phyloP scores from a whole-genome alignment of 2,329 filamentous ascomycete species.

The Berkeleyomyces rouxiae region DNA sequence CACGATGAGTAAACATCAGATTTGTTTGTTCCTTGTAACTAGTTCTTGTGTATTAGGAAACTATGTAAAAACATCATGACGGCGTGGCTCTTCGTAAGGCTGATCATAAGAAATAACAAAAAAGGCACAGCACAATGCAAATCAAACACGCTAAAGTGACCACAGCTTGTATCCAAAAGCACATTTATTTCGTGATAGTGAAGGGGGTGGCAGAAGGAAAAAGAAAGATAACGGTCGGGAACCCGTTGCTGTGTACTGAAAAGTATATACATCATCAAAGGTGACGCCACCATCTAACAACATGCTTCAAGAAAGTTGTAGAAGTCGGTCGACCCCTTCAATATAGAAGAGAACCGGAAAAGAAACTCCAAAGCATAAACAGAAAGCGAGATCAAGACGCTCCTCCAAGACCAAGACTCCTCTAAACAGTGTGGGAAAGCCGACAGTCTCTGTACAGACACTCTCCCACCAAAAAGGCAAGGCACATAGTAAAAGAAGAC shows the following conservation, averaged over 20 bases:
- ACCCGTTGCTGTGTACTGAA: not conserved
- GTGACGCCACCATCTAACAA: not conserved
- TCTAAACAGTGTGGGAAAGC: constrained; percentile 3
- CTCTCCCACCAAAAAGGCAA: constrained; percentile 8
- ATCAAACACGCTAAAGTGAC: not conserved
- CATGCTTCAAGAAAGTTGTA: not conserved
- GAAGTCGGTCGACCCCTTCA: not conserved
- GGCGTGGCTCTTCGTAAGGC: not conserved
- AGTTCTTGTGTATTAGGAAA: not conserved
- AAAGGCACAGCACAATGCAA: not conserved
- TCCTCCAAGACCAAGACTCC: not conserved
- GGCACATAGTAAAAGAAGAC: constrained; percentile 4
- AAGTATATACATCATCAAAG: not conserved
- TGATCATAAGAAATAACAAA: not conserved
- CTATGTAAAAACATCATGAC: not conserved
- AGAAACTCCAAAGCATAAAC: constrained; percentile 12
- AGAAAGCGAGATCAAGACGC: constrained; percentile 15
- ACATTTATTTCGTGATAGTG: not conserved
- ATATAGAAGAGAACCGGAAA: not conserved
- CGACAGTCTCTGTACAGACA: constrained; percentile 13
- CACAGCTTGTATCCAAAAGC: not conserved
- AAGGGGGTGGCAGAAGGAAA: not conserved
- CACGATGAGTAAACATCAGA: not conserved
- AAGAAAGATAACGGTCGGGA: not conserved
- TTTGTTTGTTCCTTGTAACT: not conserved